Evolutionary conservation across 306 rosid genomes (phyloP), one percentile per base, ranked within the genome.

Genomic region (Luffa acutangula): DNA sequence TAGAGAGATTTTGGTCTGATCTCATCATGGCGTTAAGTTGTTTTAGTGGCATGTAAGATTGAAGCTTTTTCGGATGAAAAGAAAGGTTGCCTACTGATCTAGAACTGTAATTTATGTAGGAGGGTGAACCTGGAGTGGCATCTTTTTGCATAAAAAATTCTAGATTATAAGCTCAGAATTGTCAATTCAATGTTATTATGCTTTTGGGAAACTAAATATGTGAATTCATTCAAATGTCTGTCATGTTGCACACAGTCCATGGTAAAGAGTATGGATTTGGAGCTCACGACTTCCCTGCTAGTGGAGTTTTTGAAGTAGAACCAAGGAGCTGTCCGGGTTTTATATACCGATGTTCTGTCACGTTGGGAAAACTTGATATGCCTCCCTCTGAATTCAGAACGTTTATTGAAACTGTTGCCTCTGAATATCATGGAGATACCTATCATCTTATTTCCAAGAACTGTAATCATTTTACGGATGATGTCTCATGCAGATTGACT

Each of bases 291-390:
- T 91, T 82, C 79, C 85, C 99, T 5, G 90, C 89, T 17, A 96
- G 99, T 85, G 99, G 99, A 80, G 98, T 96, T 86, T 96, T 96
- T 79, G 98, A 96, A 87, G 94, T 91, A 78, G 98, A 91, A 83
- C 98, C 99, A 76, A 89, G 74, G 92, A 85, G 80, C 60, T 96
- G 99, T 88, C 99, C 99, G 11, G 99, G 97, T 81, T 96, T 88
- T 82, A 69, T 86, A 78, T 96, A 83, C 81, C 87, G 99, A 67
- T 53, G 86, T 83, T 90, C 97, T 78, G 77, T 96, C 84, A 60
- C 89, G 64, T 86, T 96, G 84, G 99, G 99, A 39, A 85, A 74
- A 25, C 79, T 70, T 78, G 75, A 84, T 65, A 84, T 89, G 90
- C 82, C 62, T 81, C 83, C 88, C 57, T 69, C 91, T 21, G 97